Conservation (phyloP, 805 yeast species). For the Barnettozyma populi region DNA sequence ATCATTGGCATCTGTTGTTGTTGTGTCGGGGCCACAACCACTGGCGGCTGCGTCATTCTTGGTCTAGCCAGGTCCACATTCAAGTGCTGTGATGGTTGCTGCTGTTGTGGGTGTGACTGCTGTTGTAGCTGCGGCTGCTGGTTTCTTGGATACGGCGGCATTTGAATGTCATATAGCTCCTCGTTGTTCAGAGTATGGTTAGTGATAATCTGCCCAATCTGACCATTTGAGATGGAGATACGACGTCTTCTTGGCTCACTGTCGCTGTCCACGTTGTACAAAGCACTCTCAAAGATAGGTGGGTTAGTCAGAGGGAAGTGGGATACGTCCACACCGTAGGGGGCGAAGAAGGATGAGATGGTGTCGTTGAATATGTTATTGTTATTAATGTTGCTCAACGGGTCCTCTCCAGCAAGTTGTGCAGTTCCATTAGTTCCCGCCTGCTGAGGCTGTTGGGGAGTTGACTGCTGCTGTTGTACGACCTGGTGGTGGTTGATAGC, state of each 20-base stretch:
- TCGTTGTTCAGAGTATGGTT: conserved; percentile 30
- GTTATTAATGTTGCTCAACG: background rate
- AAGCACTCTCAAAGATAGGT: conserved; percentile 40
- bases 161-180: conserved; percentile 32
- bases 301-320: conserved; percentile 42
- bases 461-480: background rate
- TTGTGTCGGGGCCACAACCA: background rate
- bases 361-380: conserved; percentile 27
- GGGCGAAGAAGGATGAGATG: conserved; percentile 38
- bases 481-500: background rate
- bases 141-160: conserved; percentile 25
- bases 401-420: conserved; percentile 3
- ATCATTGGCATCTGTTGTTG: background rate
- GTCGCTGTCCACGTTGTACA: conserved; percentile 25
- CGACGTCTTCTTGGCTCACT: conserved; percentile 46
- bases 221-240: conserved; percentile 80
- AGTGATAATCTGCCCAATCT: conserved; percentile 66
- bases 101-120: background rate
- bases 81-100: conserved; percentile 5
- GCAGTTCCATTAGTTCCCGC: background rate
- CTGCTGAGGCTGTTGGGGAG: background rate
- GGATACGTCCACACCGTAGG: conserved; percentile 38
- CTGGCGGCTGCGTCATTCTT: conserved; percentile 3
- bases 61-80: conserved; percentile 5
- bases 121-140: conserved; percentile 4